Conservation (phyloP, 108 stramenopile species). For the Cyclostephanos tholiformis region DNA sequence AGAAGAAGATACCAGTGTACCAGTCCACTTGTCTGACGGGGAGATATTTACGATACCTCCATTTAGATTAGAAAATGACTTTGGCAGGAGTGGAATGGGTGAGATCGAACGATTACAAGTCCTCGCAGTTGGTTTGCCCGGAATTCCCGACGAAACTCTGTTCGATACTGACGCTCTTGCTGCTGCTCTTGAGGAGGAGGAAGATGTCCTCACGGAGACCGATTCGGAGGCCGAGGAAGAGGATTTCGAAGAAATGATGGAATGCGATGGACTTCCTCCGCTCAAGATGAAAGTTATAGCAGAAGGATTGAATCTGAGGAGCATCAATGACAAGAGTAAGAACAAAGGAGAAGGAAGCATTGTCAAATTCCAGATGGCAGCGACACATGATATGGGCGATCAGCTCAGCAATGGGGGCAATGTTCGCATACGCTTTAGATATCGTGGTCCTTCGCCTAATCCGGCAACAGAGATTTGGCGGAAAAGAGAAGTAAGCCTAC, state of each 20-base stretch:
- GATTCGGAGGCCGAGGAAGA: constrained; percentile 45
- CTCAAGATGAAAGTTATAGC: constrained; percentile 50
- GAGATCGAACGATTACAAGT: constrained; percentile 72
- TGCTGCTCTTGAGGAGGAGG: constrained; percentile 49
- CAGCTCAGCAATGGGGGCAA: constrained; percentile 58
- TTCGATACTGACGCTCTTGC: constrained; percentile 61
- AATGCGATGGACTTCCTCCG: constrained; percentile 55
- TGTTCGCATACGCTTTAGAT: constrained; percentile 67
- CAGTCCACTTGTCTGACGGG: constrained; percentile 71
- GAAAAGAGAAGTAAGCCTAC: constrained; percentile 63
- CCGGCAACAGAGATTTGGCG: constrained; percentile 75
- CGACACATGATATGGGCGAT: constrained; percentile 71
- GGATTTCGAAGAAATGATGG: constrained; percentile 59
- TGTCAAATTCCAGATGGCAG: constrained; percentile 65
- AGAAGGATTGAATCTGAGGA: constrained; percentile 51
- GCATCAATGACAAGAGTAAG: constrained; percentile 56
- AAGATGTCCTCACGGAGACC: constrained; percentile 41
- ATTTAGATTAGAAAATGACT: constrained; percentile 65
- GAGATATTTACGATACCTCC: constrained; percentile 74
- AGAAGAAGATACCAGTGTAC: constrained; percentile 64
- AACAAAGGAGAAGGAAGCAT: constrained; percentile 49
- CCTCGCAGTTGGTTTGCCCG: constrained; percentile 67
- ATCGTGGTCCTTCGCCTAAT: constrained; percentile 66
- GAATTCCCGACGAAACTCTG: constrained; percentile 58
- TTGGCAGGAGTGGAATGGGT: constrained; percentile 64